Evolutionary conservation across 2,329 filamentous ascomycete species (phyloP), one percentile per base, ranked within the genome.

Genomic region (Cladophialophora exuberans): DNA sequence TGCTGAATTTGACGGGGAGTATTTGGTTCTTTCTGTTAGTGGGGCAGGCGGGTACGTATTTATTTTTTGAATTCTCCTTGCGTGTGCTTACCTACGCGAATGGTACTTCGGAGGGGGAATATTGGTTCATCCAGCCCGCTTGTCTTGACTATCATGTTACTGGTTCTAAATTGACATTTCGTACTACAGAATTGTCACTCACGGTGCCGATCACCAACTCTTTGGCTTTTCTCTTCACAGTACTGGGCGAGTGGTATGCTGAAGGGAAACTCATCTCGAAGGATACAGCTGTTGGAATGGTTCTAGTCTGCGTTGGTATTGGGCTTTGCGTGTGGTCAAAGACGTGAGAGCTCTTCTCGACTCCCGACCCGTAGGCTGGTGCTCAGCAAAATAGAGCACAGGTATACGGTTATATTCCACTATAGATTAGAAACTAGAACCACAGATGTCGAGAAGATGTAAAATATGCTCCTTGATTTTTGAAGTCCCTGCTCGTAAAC

Each of bases 11-110:
- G 49, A 96, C 93, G 2, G 93, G 93, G 25, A 96, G 90, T 68
- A 81, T 97, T 52, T 97, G 93, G 93, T 97, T 97, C 74, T 97
- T 97, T 66, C 73, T 97, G 63, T 77, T 97, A 62, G 93, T 97
- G 73, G 93, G 93, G 5, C 84, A 94, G 71, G 92, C 92, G 66
- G 91, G 91, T 95, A 73, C n/a, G n/a, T 65, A 87, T 81, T 56
- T 62, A 55, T 35, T 22, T 51, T 31, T 28, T 18, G 57, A 52
- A 6, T 43, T 31, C 36, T 11, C 20, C 41, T 26, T 18, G 5
- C 36, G n/a, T 18, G 2, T 26, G 31, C 7, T 15, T n/a, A 4
- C 4, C 18, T 20, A n/a, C 26, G 31, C 20, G n/a, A 36, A 11
- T 17, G 18, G 15, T 25, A 17, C 18, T 38, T 44, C 46, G 42